These are phyloP conservation scores for Steccherinum ochraceum DNA, from an alignment of 768 basidiomycete species.

Conservation along the genomic window DNA sequence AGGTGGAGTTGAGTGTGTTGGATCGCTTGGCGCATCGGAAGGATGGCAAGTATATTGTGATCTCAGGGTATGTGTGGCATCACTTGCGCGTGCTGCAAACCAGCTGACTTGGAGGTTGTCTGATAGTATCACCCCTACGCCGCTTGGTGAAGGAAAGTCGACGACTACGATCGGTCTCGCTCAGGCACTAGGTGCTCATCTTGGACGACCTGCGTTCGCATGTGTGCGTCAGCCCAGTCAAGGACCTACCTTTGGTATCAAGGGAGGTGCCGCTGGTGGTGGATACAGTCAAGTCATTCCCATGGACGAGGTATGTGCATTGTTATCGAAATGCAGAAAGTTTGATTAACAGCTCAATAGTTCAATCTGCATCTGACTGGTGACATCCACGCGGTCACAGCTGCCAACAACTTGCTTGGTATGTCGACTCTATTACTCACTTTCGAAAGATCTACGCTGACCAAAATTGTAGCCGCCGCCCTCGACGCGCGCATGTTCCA, in stretches of 20 bases:
- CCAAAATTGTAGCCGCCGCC: constrained; percentile 65
- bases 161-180: constrained; percentile 97
- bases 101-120: not conserved
- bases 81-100: not conserved
- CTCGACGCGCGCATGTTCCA: constrained; percentile 97
- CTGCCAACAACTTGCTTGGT: constrained; percentile 96
- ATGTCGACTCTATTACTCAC: constrained; percentile 15
- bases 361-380: constrained; percentile 96
- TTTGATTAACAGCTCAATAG: constrained; percentile 27
- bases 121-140: constrained; percentile 87
- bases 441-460: not conserved
- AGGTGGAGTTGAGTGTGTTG: constrained; percentile 86
- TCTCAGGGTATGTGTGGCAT: constrained; percentile 68
- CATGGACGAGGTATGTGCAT: constrained; percentile 79
- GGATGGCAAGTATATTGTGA: constrained; percentile 94
- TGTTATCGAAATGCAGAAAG: not conserved
- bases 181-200: constrained; percentile 92
- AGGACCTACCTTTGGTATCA: constrained; percentile 98
- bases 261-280: constrained; percentile 97
- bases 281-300: constrained; percentile 99
- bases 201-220: constrained; percentile 88
- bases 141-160: constrained; percentile 96
- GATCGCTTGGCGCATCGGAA: constrained; percentile 79
- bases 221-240: constrained; percentile 98
- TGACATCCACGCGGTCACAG: constrained; percentile 96